Base-by-base conservation (phyloP, 148 eudicot genomes). In the Euryodendron excelsum region DNA sequence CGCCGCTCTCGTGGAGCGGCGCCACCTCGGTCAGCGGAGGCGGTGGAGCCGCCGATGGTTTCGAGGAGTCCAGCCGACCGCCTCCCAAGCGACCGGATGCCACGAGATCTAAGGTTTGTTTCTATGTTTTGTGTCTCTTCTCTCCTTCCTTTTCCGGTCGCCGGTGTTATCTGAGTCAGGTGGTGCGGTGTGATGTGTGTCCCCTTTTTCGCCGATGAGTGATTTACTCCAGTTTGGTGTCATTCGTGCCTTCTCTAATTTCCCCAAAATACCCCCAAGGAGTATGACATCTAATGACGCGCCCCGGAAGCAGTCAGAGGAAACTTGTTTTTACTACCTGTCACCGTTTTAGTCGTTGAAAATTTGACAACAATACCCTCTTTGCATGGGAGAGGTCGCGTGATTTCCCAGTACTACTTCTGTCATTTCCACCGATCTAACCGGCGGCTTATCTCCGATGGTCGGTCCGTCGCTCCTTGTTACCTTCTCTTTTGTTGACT, bases 1-100 rank as follows among this genome's bases (percentile, higher is more conserved):
- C 90, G 25, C 90, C 90, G n/a, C 84, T 88, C 30, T 88, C 88
- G 18, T 86, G 88, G 88, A 83, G 78, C 73, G 80, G 81, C 45
- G 81, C 78, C 73, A 82, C 85, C 52, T 82, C 85, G 8, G 48
- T 66, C 82, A 84, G 89, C 81, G 84, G 85, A 33, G 74, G 44
- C 62, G 23, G 45, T 15, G 41, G 37, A n/a, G 55, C 68, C 72
- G 86, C 13, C 53, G 82, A 65, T 12, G 84, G 84, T 44, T 69
- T 61, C 14, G 89, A 86, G 47, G 87, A 87, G 73, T 84, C 82
- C 23, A 79, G 81, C 74, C 69, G n/a, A 10, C 77, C 78, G 55
- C 76, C 75, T 12, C 21, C 39, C 45, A 73, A 82, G 45, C 69
- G 37, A 5, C 28, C 76, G 8, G 65, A 62, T n/a, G 65, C 66